Percentiles rank a stretch among this genome's conserved stretches.
phyloP scores from a whole-genome alignment of 1,284 basidiomycete species.

The Somion occarium region DNA sequence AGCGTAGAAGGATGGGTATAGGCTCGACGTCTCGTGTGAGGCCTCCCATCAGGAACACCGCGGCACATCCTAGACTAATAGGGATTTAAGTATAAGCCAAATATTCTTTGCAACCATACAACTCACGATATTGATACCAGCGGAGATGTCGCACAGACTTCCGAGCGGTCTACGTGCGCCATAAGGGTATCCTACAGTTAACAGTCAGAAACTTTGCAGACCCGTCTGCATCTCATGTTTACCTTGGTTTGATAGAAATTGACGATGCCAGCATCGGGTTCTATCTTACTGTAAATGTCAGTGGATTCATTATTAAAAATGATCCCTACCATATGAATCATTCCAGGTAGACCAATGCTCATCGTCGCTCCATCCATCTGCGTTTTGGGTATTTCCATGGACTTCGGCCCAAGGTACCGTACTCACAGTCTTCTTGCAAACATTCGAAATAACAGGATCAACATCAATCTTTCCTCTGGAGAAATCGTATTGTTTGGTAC shows the following conservation, averaged over 20 bases:
- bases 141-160: conserved; percentile 81
- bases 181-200: conserved; percentile 78
- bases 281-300: conserved; percentile 31
- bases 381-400: conserved; percentile 32
- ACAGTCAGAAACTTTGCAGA: not conserved
- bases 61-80: conserved; percentile 78
- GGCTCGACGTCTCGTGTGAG: conserved; percentile 73
- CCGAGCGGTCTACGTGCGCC: conserved; percentile 91
- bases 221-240: conserved; percentile 5
- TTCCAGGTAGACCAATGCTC: conserved; percentile 69
- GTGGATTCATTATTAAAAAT: not conserved
- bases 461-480: conserved; percentile 60
- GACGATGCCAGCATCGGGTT: conserved; percentile 90
- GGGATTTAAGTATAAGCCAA: not conserved
- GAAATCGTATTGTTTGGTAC: conserved; percentile 89
- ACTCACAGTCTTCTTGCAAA: conserved; percentile 62
- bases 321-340: conserved; percentile 64
- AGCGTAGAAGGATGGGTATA: conserved; percentile 74
- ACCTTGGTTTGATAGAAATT: conserved; percentile 85
- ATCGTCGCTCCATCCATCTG: conserved; percentile 45
- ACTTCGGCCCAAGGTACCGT: conserved; percentile 67
- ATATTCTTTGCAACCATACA: not conserved
- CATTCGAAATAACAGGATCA: conserved; percentile 43
- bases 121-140: conserved; percentile 87
- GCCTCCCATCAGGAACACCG: conserved; percentile 87